A percentile compares a stretch with the other conserved stretches of the same genome.
These are phyloP conservation scores for Saturnispora saitoi DNA, from an alignment of 805 yeast genomes.

Conservation along the genomic window DNA sequence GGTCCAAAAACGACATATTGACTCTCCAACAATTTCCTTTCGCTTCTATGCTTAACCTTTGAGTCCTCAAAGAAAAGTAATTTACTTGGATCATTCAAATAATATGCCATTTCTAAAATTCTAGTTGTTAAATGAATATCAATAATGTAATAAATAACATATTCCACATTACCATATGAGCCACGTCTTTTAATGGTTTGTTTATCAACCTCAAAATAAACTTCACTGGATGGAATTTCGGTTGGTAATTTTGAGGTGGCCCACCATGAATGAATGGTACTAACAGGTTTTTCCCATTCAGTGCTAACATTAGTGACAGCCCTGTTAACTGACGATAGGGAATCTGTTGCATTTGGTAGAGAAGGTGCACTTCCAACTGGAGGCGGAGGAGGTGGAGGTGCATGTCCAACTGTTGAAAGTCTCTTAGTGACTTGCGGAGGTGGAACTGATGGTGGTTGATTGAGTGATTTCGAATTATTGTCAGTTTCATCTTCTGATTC, in stretches of 20 bases:
- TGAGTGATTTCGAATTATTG: background rate
- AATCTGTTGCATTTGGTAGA: background rate
- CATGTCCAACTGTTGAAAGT: constrained; percentile 9
- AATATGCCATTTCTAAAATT: constrained; percentile 49
- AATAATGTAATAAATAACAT: constrained; percentile 62
- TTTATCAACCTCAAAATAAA: constrained; percentile 60
- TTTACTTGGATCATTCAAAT: constrained; percentile 43
- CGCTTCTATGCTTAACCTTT: constrained; percentile 38
- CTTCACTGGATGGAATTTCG: constrained; percentile 34
- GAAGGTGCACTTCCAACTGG: constrained; percentile 14
- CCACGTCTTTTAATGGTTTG: constrained; percentile 48
- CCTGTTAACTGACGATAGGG: background rate
- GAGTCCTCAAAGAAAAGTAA: constrained; percentile 35
- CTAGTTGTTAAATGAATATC: constrained; percentile 67
- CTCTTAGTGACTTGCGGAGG: background rate
- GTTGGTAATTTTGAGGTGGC: constrained; percentile 49
- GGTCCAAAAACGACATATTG: constrained; percentile 46
- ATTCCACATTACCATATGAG: constrained; percentile 33
- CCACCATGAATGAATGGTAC: constrained; percentile 53
- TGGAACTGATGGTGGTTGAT: constrained; percentile 5
- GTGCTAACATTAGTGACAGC: background rate
- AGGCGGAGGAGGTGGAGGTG: constrained; percentile 17
- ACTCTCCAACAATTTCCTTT: constrained; percentile 33
- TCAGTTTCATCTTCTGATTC: background rate
- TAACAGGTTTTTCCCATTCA: constrained; percentile 12